Conservation (phyloP, 176 grass and related monocot species). For the maize (Zea mays) region Zm-B73-REFERENCE-NAM-5.0 NC_050100.1:40259501-40260000, state of each 20-base stretch:
- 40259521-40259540: background rate
- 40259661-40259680: background rate
- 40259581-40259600: background rate
- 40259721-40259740: constrained; percentile 12
- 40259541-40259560: background rate
- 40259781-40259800: background rate
- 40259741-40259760: background rate
- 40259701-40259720: background rate
- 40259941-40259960: background rate
- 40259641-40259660: too few species aligned
- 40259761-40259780: background rate
- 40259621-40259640: background rate
- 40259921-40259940: constrained; percentile 32
- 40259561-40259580: background rate
- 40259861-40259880: background rate
- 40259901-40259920: background rate
- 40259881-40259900: constrained; percentile 14
- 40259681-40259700: background rate
- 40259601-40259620: background rate
- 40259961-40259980: background rate
- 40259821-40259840: background rate
- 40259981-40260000: constrained; percentile 30
- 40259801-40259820: constrained; percentile 18
- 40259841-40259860: constrained; percentile 11
- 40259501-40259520: constrained; percentile 8